A percentile compares a stretch with the other conserved stretches of the same genome.
These are phyloP conservation scores for Aspergillus sp. DNA, from an alignment of 2,329 filamentous ascomycete species.

Conservation along the genomic window DNA sequence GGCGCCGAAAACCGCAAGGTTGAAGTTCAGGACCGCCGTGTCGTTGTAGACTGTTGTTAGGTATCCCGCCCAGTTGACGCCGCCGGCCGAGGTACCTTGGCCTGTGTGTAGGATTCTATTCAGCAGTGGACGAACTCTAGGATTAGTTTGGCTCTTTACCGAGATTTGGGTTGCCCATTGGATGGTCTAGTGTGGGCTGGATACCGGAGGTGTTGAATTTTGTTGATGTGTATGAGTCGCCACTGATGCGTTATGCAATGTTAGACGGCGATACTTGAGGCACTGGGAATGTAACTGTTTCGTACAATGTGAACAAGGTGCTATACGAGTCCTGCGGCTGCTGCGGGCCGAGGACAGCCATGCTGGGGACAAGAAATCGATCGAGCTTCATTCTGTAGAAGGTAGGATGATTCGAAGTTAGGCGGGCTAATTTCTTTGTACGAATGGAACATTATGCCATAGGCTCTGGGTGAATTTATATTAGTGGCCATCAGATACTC, in stretches of 20 bases:
- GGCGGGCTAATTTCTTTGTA: too few species aligned
- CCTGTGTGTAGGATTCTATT: background rate
- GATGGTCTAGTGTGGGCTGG: background rate
- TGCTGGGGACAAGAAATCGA: background rate
- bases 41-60: slow-evolving; percentile 4
- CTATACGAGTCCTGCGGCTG: background rate
- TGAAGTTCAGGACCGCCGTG: slow-evolving; percentile 4
- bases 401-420: too few species aligned
- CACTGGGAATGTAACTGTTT: background rate
- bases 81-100: slow-evolving; percentile 2
- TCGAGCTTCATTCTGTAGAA: background rate
- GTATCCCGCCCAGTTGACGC: slow-evolving; percentile 10
- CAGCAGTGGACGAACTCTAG: too few species aligned
- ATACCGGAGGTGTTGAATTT: slow-evolving; percentile 2
- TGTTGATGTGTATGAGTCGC: slow-evolving; percentile 8
- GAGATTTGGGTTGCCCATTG: slow-evolving; percentile 5
- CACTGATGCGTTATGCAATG: background rate
- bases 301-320: background rate
- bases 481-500: background rate
- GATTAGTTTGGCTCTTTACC: background rate
- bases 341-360: background rate
- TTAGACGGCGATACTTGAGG: background rate
- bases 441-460: too few species aligned
- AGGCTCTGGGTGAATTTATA: too few species aligned
- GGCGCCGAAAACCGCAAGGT: slow-evolving; percentile 7